Evolutionary conservation across 1,139 yeast species (phyloP).

Genomic region (Scheffersomyces segobiensis): DNA sequence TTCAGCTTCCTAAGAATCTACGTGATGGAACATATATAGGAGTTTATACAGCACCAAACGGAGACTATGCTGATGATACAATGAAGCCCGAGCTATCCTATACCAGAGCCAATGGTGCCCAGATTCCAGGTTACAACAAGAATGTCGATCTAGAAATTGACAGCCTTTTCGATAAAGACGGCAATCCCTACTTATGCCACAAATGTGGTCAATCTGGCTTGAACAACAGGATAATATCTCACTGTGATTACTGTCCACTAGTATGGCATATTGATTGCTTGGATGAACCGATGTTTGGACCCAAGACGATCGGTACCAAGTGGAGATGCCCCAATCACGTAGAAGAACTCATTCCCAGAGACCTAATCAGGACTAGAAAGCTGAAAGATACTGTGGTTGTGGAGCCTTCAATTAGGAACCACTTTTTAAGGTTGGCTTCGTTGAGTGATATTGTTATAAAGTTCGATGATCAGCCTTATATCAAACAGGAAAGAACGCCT

Average conservation of each 20-base stretch:
- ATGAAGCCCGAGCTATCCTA: constrained; percentile 51
- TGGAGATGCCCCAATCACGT: constrained; percentile 96
- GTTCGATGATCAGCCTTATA: constrained; percentile 66
- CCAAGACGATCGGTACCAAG: constrained; percentile 76
- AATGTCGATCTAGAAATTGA: constrained; percentile 63
- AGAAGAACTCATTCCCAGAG: constrained; percentile 50
- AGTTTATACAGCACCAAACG: constrained; percentile 64
- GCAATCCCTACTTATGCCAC: constrained; percentile 68
- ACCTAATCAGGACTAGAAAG: constrained; percentile 38
- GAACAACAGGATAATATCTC: constrained; percentile 52
- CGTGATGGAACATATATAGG: constrained; percentile 72
- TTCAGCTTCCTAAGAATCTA: constrained; percentile 65
- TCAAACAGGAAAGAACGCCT: constrained; percentile 19
- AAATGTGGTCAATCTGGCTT: constrained; percentile 74
- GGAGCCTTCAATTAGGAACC: constrained; percentile 44
- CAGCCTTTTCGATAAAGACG: constrained; percentile 61
- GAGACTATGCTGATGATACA: constrained; percentile 68
- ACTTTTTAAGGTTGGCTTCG: constrained; percentile 37
- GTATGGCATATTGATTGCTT: constrained; percentile 93
- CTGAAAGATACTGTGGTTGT: constrained; percentile 55
- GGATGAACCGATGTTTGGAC: constrained; percentile 69
- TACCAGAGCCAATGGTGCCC: constrained; percentile 40
- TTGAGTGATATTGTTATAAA: constrained; percentile 63
- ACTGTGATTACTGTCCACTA: constrained; percentile 85
- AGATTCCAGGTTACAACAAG: constrained; percentile 37